Base-by-base conservation (phyloP, 305 asterid genomes). In the Rubia peregrina region DNA sequence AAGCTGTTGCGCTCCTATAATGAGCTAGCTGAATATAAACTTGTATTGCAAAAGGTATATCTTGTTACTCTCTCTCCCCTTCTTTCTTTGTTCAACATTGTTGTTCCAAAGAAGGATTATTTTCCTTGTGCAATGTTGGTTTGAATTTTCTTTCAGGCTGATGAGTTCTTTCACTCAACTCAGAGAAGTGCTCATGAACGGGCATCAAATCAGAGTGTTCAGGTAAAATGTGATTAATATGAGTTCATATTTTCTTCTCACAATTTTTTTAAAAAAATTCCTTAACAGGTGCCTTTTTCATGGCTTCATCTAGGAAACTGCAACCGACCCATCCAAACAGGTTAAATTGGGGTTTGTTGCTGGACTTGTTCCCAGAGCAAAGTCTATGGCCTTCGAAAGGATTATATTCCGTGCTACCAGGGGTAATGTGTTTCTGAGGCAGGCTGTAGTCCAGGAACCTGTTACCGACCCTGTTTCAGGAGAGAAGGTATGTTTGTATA, bases 331-430 rank as follows among this genome's bases (percentile, higher is more conserved):
- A 66, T 86, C 98, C 79, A 95, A 95, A 87, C 98, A 95, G 89
- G 96, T 95, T 76, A 92, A 88, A 85, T 82, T 95, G 82, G 99
- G 99, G 76, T 89, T 74, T 78, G 65, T 87, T 42, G 79, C 96
- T 69, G 99, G 99, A 81, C 98, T 95, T 80, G 96, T 95, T 78
- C 90, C 98, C 36, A 85, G 96, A 83, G 96, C 70, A 42, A 95
- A 90, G 81, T 87, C 92, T 59, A 81, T 95, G 93, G 92, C 96
- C 65, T 95, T 95, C 44, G 99, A 95, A 86, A 90, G 99, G 86
- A 95, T 95, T 78, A 79, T 95, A 80, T 95, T 95, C 85, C 95
- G 98, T 69, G 97, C 97, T 73, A 92, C 99, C 77, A 87, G 98
- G 92, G 98, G 98, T 76, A 95, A 95, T 73, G 95, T 92, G 81